Percentiles rank a stretch among this genome's conserved stretches.
Conservation (phyloP, 2,329 filamentous ascomycete species). For the Beauveria medogensis region DNA sequence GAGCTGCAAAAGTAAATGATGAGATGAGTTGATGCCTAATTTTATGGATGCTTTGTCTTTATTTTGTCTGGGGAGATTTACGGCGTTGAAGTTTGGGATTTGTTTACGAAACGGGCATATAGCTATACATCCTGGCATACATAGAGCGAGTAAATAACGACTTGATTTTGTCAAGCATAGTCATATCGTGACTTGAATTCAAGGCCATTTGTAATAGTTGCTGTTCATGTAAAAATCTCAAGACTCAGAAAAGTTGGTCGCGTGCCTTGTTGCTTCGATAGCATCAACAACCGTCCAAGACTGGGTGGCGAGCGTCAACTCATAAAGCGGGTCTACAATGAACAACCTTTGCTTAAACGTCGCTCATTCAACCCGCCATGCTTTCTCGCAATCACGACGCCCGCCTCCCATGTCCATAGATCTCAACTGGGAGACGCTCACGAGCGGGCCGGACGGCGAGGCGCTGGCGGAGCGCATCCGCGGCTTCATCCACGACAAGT, state of each 20-base stretch:
- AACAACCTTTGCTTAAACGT: background rate
- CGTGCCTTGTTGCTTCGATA: background rate
- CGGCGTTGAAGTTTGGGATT: constrained; percentile 5
- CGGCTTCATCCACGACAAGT: constrained; percentile 89
- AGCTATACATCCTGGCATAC: background rate
- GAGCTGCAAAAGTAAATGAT: constrained; percentile 15
- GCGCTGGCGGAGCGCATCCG: constrained; percentile 80
- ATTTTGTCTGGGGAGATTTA: background rate
- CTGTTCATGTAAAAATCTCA: background rate
- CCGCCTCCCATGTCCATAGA: constrained; percentile 76
- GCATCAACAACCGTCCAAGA: background rate
- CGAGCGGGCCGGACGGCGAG: constrained; percentile 77
- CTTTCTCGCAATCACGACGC: background rate
- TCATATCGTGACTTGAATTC: too few relatives aligned
- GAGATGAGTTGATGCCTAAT: background rate
- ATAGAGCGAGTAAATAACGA: constrained; percentile 1
- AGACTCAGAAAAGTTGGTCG: background rate
- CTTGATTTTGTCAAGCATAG: background rate
- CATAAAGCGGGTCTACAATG: too few relatives aligned
- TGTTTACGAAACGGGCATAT: background rate
- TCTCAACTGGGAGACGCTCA: constrained; percentile 91
- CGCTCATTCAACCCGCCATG: constrained; percentile 1
- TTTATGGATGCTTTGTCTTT: background rate
- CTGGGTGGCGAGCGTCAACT: background rate
- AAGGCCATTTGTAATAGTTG: background rate